Evolutionary conservation across 768 basidiomycete genomes (phyloP).

Genomic region (Russula emetica): DNA sequence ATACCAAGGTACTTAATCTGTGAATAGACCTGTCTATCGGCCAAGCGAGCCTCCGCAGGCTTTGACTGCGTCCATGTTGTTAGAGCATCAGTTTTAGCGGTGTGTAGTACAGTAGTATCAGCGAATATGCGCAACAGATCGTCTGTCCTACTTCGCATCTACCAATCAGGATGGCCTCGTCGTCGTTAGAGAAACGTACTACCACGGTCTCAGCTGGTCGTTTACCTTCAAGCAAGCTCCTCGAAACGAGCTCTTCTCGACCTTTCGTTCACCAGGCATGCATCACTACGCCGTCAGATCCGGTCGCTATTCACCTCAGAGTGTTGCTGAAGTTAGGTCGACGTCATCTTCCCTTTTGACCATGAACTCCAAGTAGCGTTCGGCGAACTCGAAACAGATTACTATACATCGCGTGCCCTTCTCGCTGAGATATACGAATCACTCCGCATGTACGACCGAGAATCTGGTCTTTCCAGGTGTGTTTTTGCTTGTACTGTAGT

Average conservation of each 20-base stretch:
- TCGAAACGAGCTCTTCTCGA: slow-evolving; percentile 12
- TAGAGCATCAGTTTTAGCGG: no score
- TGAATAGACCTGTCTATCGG: no score
- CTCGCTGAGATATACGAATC: slow-evolving; percentile 43
- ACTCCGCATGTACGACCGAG: slow-evolving; percentile 34
- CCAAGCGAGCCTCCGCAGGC: no score
- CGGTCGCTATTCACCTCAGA: slow-evolving; percentile 2
- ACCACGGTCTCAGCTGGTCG: slow-evolving; percentile 24
- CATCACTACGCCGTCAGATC: not conserved
- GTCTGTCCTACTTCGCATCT: not conserved
- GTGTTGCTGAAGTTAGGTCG: slow-evolving; percentile 43
- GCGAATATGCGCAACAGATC: not conserved
- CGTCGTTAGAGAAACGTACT: slow-evolving; percentile 19
- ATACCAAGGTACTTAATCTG: no score
- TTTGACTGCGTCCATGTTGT: no score
- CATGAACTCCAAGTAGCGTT: slow-evolving; percentile 40
- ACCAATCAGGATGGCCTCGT: slow-evolving; percentile 6
- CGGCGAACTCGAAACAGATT: slow-evolving; percentile 40
- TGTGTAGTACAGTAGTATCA: not conserved
- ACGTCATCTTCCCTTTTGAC: slow-evolving; percentile 54
- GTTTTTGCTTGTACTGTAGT: slow-evolving; percentile 30
- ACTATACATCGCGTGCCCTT: slow-evolving; percentile 42
- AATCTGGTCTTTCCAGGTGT: slow-evolving; percentile 22
- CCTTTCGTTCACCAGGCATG: slow-evolving; percentile 28
- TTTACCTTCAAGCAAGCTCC: slow-evolving; percentile 21